A percentile compares a stretch with the other conserved stretches of the same genome.
Conservation (phyloP, 345 rosid genomes). For the Cardamine occulta region DNA sequence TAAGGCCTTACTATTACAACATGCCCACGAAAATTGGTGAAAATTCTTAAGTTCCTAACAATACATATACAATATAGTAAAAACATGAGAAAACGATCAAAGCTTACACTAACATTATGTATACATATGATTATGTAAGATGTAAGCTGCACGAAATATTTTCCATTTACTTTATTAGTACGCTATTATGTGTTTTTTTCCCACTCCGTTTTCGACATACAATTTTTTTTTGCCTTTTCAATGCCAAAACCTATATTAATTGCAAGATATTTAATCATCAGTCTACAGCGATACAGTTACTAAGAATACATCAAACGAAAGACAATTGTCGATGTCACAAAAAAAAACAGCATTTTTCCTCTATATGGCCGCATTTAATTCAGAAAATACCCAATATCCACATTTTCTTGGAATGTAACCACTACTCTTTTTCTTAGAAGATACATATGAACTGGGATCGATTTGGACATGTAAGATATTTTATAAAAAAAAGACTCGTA, state of each 20-base stretch:
- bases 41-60: not conserved
- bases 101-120: not conserved
- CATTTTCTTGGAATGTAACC: slow-evolving; percentile 14
- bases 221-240: not conserved
- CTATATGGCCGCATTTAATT: slow-evolving; percentile 10
- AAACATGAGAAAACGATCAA: not conserved
- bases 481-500: slow-evolving; percentile 25
- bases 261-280: not conserved
- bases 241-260: not conserved
- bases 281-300: not conserved
- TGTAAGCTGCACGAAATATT: not conserved
- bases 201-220: not conserved
- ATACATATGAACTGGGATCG: slow-evolving; percentile 25
- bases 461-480: slow-evolving; percentile 31
- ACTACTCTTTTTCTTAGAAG: slow-evolving; percentile 1
- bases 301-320: not conserved
- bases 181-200: not conserved
- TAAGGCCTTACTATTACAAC: not conserved
- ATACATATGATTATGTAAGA: not conserved
- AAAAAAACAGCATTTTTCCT: not conserved
- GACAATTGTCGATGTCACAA: not conserved
- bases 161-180: not conserved
- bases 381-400: slow-evolving; percentile 11
- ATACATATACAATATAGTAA: not conserved
- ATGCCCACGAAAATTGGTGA: not conserved